Evolutionary conservation across 2,329 filamentous ascomycete genomes (phyloP).

Genomic region (Boeremia lycopersici): DNA sequence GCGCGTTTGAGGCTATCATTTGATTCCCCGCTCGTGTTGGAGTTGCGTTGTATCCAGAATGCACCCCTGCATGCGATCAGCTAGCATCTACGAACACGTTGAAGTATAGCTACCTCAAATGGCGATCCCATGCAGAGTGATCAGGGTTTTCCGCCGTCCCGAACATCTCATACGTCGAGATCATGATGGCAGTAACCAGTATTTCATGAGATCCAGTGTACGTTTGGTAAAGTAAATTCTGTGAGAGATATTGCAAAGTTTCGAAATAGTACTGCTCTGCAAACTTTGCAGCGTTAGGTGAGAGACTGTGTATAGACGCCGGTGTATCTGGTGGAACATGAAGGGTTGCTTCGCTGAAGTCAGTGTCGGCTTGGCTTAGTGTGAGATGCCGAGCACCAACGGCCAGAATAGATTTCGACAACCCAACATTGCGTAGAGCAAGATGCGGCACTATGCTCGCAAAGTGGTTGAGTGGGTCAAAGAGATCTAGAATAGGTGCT

Average conservation of each 20-base stretch:
- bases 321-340: conserved; percentile 32
- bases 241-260: conserved; percentile 65
- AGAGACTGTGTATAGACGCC: conserved; percentile 18
- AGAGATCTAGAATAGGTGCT: conserved; percentile 51
- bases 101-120: conserved; percentile 53
- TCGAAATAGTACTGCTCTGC: conserved; percentile 64
- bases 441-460: conserved; percentile 40
- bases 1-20: conserved; percentile 60
- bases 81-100: neutral
- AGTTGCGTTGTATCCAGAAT: conserved; percentile 68
- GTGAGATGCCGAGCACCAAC: conserved; percentile 59
- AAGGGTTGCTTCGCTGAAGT: conserved; percentile 28
- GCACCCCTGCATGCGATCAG: conserved; percentile 51
- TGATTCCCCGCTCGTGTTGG: conserved; percentile 64
- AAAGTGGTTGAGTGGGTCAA: conserved; percentile 50
- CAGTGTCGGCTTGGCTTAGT: conserved; percentile 40
- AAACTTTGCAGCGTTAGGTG: conserved; percentile 42
- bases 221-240: conserved; percentile 62
- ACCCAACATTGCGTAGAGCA: conserved; percentile 60
- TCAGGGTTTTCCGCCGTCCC: conserved; percentile 54
- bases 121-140: conserved; percentile 63
- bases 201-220: conserved; percentile 65
- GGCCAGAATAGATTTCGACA: conserved; percentile 64
- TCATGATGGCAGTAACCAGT: conserved; percentile 63
- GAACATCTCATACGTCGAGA: conserved; percentile 70